Conservation (phyloP, 164 flowering plant genomes). For the Aristolochia fimbriata region DNA sequence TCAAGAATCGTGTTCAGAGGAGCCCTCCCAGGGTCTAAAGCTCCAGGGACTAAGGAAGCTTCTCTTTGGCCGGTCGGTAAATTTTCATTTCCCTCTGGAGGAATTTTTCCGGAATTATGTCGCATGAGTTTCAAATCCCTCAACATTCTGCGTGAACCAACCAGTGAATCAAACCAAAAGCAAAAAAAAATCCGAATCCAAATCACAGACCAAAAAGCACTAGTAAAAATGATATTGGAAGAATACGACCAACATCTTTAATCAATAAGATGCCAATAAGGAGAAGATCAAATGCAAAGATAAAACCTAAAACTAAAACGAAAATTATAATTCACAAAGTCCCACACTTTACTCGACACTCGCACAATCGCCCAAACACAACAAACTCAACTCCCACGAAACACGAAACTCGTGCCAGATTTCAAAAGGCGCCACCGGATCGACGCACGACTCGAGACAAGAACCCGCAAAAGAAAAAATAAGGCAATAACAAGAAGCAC, state of each 20-base stretch:
- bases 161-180: neutral
- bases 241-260: neutral
- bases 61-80: conserved; percentile 39
- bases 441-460: neutral
- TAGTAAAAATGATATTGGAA: neutral
- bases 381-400: neutral
- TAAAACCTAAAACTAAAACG: neutral
- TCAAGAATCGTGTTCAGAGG: conserved; percentile 63
- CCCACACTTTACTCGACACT: neutral
- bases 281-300: neutral
- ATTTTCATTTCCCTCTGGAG: conserved; percentile 66
- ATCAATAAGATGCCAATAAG: neutral
- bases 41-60: conserved; percentile 11
- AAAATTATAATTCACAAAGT: neutral
- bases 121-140: conserved; percentile 58
- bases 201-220: neutral
- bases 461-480: neutral
- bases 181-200: neutral
- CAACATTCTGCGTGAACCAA: conserved; percentile 46
- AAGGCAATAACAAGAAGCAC: neutral
- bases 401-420: neutral
- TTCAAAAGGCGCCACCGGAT: neutral
- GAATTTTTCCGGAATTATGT: conserved; percentile 44
- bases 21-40: conserved; percentile 32
- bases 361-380: neutral